These are phyloP conservation scores for Olyra latifolia DNA, from an alignment of 176 grass and related monocot genomes.

Conservation along the genomic window DNA sequence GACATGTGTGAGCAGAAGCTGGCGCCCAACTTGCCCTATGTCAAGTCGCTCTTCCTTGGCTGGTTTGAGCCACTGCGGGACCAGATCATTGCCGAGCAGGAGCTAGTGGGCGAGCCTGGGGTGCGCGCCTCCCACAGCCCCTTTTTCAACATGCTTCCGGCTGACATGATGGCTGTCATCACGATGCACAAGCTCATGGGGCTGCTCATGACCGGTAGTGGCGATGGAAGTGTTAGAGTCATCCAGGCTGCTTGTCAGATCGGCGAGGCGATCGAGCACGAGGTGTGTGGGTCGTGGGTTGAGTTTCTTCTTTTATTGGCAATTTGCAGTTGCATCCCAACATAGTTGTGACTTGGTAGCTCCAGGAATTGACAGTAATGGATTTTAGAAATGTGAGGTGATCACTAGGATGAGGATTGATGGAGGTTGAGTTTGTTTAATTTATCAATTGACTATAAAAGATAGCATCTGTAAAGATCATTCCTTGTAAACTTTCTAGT, in stretches of 20 bases:
- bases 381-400: background rate
- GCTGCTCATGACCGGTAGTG: conserved; percentile 67
- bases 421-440: background rate
- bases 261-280: conserved; percentile 85
- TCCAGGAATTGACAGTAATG: background rate
- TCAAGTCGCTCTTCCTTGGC: conserved; percentile 91
- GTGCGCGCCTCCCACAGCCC: conserved; percentile 28
- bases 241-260: conserved; percentile 59
- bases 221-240: conserved; percentile 67
- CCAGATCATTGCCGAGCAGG: conserved; percentile 64
- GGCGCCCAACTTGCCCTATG: conserved; percentile 85
- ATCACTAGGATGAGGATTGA: background rate
- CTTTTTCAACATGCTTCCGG: conserved; percentile 60
- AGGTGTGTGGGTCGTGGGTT: conserved; percentile 48
- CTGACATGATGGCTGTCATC: conserved; percentile 97
- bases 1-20: conserved; percentile 94
- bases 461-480: background rate
- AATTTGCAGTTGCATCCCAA: background rate
- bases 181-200: conserved; percentile 99
- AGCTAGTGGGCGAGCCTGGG: conserved; percentile 24
- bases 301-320: conserved; percentile 26
- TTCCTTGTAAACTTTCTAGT: background rate
- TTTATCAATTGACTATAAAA: background rate
- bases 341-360: background rate
- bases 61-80: conserved; percentile 92